These are phyloP conservation scores for Xylaria sp. DNA, from an alignment of 2,329 filamentous ascomycete species.

Conservation along the genomic window DNA sequence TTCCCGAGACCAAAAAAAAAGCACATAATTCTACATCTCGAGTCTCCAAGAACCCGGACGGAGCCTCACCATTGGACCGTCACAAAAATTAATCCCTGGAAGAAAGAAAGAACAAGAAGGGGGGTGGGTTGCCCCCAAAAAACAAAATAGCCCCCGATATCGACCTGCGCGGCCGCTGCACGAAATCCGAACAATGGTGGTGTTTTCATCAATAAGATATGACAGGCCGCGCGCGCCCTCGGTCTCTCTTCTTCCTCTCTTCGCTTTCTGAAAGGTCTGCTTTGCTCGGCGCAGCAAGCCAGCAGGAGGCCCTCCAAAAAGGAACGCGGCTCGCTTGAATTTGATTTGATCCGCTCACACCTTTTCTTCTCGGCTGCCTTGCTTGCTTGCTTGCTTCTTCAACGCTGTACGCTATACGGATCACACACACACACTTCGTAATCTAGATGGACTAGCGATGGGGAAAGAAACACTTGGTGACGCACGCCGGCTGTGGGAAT, in stretches of 20 bases:
- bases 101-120: background rate
- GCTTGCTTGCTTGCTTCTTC: background rate
- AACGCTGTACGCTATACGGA: background rate
- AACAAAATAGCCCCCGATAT: constrained; percentile 5
- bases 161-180: background rate
- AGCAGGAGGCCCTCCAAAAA: background rate
- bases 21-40: too few species aligned
- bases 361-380: background rate
- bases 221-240: background rate
- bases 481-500: too few species aligned
- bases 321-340: constrained; percentile 1
- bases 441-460: background rate
- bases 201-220: constrained; percentile 9
- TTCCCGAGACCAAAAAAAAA: too few species aligned
- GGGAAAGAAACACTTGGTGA: background rate
- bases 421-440: too few species aligned
- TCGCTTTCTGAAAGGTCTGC: too few species aligned
- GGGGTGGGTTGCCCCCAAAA: too few species aligned
- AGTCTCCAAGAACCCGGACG: background rate
- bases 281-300: too few species aligned
- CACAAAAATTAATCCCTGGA: background rate
- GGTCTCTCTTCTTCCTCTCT: background rate
- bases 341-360: constrained; percentile 6
- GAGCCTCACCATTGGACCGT: constrained; percentile 2
- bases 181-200: background rate